Evolutionary conservation across 768 basidiomycete species (phyloP).

Genomic region (Rickenella mellea): DNA sequence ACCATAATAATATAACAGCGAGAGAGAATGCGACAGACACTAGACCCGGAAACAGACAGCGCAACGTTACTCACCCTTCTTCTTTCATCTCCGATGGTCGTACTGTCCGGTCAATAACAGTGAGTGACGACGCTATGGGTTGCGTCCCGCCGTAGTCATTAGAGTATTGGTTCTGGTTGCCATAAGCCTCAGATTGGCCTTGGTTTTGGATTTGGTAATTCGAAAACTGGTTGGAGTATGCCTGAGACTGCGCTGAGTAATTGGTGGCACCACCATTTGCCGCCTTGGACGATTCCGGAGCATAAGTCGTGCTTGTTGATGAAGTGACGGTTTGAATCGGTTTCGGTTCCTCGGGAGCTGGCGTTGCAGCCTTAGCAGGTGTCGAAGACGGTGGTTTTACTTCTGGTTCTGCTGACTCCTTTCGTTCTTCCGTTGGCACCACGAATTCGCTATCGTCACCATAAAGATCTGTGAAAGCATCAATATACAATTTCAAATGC

Average conservation of each 20-base stretch:
- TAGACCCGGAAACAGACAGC: constrained; percentile 9
- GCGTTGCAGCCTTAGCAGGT: constrained; percentile 10
- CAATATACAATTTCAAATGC: not conserved
- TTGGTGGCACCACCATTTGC: constrained; percentile 3
- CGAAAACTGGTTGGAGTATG: not conserved
- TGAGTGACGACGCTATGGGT: constrained; percentile 14
- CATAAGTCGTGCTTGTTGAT: constrained; percentile 10
- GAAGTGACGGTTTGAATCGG: not conserved
- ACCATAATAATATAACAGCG: not conserved
- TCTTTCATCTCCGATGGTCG: constrained; percentile 92
- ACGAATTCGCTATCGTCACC: constrained; percentile 52
- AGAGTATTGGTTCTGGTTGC: too few relatives aligned
- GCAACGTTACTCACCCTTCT: constrained; percentile 77
- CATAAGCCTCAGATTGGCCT: not conserved
- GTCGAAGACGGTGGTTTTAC: constrained; percentile 15
- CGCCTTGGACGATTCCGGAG: constrained; percentile 12
- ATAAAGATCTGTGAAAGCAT: constrained; percentile 50
- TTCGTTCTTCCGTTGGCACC: constrained; percentile 32
- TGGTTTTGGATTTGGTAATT: not conserved
- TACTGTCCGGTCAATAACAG: constrained; percentile 52
- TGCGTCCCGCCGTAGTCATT: too few relatives aligned
- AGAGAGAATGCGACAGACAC: constrained; percentile 5
- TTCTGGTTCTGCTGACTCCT: constrained; percentile 20
- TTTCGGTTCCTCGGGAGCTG: too few relatives aligned
- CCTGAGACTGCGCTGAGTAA: not conserved